Percentiles rank a stretch among this genome's conserved stretches.
Evolutionary conservation across 306 rosid species (phyloP).

Genomic region (Cucumis hystrix): DNA sequence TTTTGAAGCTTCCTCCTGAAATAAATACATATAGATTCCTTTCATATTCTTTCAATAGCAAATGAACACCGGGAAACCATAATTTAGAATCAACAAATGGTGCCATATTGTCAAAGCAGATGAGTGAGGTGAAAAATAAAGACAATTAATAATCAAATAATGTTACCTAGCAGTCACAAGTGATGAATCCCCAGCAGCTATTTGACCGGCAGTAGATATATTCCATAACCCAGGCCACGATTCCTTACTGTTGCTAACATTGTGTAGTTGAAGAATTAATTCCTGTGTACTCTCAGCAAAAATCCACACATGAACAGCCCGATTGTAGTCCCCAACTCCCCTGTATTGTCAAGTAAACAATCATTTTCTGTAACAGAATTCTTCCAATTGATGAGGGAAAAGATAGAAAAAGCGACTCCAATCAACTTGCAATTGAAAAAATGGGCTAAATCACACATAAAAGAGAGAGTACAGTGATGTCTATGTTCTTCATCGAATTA

Average conservation of each 20-base stretch:
- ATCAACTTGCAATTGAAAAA: too few relatives aligned
- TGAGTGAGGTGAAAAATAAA: not conserved
- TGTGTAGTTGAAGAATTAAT: constrained; percentile 64
- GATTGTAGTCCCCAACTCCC: constrained; percentile 83
- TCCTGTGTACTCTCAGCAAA: constrained; percentile 68
- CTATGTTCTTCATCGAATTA: too few relatives aligned
- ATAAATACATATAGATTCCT: constrained; percentile 3
- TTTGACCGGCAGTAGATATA: constrained; percentile 87
- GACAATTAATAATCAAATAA: not conserved
- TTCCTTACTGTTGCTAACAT: constrained; percentile 44
- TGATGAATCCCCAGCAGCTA: constrained; percentile 69
- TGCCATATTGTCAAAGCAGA: not conserved
- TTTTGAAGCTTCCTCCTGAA: constrained; percentile 87
- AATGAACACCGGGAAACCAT: not conserved
- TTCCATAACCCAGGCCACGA: constrained; percentile 89
- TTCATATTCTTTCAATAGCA: not conserved
- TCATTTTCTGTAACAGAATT: not conserved
- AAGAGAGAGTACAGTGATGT: too few relatives aligned
- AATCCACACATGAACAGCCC: constrained; percentile 86
- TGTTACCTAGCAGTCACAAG: constrained; percentile 61
- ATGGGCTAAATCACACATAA: too few relatives aligned
- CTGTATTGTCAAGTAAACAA: constrained; percentile 14
- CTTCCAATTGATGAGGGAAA: too few relatives aligned
- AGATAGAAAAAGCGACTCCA: too few relatives aligned
- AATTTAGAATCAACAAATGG: not conserved